Evolutionary conservation across 495 filamentous ascomycete species (phyloP).

Genomic region (Xylaria cubensis): DNA sequence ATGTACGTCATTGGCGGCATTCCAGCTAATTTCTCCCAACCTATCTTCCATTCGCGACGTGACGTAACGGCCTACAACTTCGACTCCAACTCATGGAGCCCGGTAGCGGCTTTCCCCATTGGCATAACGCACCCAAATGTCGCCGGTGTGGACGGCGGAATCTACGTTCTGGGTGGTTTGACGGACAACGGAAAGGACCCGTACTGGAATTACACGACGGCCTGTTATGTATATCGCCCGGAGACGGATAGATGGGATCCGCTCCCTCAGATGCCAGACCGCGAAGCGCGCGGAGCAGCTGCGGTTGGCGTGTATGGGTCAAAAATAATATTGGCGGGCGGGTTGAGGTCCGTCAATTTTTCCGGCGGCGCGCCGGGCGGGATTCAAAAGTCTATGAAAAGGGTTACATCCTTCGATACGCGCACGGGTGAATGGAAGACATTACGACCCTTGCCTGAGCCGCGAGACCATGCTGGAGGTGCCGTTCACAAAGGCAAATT

Average conservation of each 20-base stretch:
- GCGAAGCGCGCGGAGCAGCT: constrained; percentile 33
- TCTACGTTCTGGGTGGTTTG: constrained; percentile 10
- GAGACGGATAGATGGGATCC: neutral
- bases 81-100: constrained; percentile 38
- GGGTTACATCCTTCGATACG: constrained; percentile 46
- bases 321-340: constrained; percentile 37
- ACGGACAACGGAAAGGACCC: neutral
- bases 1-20: constrained; percentile 41
- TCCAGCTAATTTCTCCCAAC: constrained; percentile 10
- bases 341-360: constrained; percentile 28
- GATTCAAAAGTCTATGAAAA: constrained; percentile 30
- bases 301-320: constrained; percentile 35
- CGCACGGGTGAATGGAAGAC: constrained; percentile 35
- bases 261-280: constrained; percentile 12
- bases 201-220: neutral
- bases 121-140: constrained; percentile 46
- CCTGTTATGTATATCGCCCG: neutral
- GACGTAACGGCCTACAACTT: constrained; percentile 27
- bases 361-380: neutral
- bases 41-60: neutral
- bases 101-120: constrained; percentile 36
- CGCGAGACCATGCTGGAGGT: constrained; percentile 45
- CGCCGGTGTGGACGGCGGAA: constrained; percentile 25
- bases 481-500: constrained; percentile 42
- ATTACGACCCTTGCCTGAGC: constrained; percentile 45